A percentile compares a stretch with the other conserved stretches of the same genome.
phyloP scores from a whole-genome alignment of 768 basidiomycete species.

The Termitomyces sp. region DNA sequence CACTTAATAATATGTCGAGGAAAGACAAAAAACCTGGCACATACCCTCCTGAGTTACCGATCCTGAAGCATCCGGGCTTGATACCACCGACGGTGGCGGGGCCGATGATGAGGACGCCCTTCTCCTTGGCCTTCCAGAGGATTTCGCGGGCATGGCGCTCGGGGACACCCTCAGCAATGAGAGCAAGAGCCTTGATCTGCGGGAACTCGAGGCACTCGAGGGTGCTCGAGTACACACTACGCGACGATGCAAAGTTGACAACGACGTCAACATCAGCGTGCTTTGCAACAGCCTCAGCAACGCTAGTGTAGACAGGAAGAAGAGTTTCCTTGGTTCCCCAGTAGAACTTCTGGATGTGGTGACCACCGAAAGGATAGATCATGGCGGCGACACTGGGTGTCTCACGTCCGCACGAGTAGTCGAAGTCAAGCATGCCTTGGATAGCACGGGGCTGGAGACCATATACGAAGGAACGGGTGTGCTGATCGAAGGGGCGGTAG shows the following conservation, averaged over 20 bases:
- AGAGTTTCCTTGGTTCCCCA: conserved; percentile 99
- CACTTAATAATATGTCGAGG: background rate
- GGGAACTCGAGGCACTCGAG: conserved; percentile 76
- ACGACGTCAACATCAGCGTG: conserved; percentile 96
- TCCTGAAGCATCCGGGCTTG: conserved; percentile 99
- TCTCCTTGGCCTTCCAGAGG: conserved; percentile 79
- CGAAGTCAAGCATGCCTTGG: conserved; percentile 96
- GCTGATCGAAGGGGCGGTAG: conserved; percentile 88
- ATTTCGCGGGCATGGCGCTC: conserved; percentile 97
- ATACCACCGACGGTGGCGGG: conserved; percentile 99
- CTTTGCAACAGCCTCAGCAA: conserved; percentile 88
- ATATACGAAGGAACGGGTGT: conserved; percentile 95
- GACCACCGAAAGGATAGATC: conserved; percentile 99
- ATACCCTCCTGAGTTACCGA: conserved; percentile 97
- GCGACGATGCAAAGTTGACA: conserved; percentile 95
- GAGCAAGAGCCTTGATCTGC: conserved; percentile 62
- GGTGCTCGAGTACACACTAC: conserved; percentile 92
- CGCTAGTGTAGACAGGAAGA: conserved; percentile 91
- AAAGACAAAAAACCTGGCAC: conserved; percentile 17
- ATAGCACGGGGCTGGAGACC: conserved; percentile 99
- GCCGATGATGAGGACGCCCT: conserved; percentile 85
- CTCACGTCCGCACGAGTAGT: conserved; percentile 92
- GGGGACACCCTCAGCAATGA: conserved; percentile 99
- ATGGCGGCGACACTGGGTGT: conserved; percentile 95
- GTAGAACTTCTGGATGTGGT: conserved; percentile 99